Base-by-base conservation (phyloP, 345 rosid species). In the Durio zibethinus region DNA sequence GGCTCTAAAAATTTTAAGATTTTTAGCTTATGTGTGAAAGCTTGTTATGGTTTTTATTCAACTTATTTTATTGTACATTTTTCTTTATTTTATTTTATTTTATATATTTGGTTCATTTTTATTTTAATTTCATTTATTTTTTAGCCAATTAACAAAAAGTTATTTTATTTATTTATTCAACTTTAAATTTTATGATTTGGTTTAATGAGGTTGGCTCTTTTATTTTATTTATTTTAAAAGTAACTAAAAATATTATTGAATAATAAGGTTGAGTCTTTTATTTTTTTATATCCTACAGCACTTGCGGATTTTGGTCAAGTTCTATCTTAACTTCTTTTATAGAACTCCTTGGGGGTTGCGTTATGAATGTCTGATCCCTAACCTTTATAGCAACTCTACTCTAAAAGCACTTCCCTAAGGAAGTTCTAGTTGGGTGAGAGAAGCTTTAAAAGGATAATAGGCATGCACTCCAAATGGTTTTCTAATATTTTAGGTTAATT, bases 401-500 rank as follows among this genome's bases (percentile, higher is more conserved):
- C 50, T 21, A 16, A 15, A 7, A 27, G 50, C n/a, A 14, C 48
- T 38, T 65, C n/a, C 3, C 29, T 16, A 63, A 1, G 3, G n/a
- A 15, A 7, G 5, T 6, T 20, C n/a, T 4, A 45, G 12, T 45
- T 45, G 11, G 73, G n/a, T 35, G 11, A 42, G 5, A 36, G 38
- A 36, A 36, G 38, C 38, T 36, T 0, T 68, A 38, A 33, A 23
- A 25, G 35, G 25, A 16, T 31, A 50, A 29, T 16, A 31, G 18
- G 18, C 59, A 50, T 10, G 4, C 27, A 3, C 7, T 48, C 1
- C 2, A 29, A 48, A 29, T 16, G 27, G 43, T 50, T 18, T 18
- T 48, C 40, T 71, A 50, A 71, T 48, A 48, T 48, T 40, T 59
- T 23, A 11, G 68, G 68, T 59, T 45, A 33, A 59, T 66, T 81